Evolutionary conservation across 169 alveolate genomes (phyloP).

Genomic region (Eimeria brunetti): DNA sequence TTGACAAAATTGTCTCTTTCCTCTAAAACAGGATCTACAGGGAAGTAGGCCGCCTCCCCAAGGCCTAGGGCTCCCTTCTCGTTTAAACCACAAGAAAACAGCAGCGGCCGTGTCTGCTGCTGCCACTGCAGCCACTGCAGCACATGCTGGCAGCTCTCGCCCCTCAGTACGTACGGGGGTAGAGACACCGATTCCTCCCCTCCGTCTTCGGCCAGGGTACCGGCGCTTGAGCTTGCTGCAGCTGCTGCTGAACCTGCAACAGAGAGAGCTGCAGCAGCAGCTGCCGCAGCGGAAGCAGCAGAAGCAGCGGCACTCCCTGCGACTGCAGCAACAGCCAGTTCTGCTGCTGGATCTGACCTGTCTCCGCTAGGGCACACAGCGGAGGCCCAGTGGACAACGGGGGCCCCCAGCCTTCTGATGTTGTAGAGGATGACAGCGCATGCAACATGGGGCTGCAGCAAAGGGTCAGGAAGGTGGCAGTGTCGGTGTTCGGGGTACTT

Average conservation of each 20-base stretch:
- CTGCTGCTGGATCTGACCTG: constrained; percentile 43
- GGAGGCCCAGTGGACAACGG: constrained; percentile 35
- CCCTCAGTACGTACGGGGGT: constrained; percentile 5
- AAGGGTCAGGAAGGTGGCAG: constrained; percentile 66
- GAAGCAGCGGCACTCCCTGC: background rate
- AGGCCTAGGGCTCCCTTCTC: constrained; percentile 74
- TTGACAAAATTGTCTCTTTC: constrained; percentile 52
- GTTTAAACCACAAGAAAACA: constrained; percentile 64
- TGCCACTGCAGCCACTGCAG: constrained; percentile 71
- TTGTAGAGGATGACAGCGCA: constrained; percentile 72
- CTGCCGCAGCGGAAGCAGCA: constrained; percentile 11
- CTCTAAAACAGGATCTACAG: constrained; percentile 67
- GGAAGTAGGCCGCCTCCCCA: constrained; percentile 74
- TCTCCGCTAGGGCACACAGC: constrained; percentile 3
- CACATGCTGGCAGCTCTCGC: constrained; percentile 40
- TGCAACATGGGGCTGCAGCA: constrained; percentile 38
- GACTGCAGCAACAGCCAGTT: constrained; percentile 38
- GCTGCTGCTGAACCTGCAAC: constrained; percentile 18
- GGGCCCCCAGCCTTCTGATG: constrained; percentile 46
- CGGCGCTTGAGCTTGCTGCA: background rate
- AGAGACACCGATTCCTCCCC: background rate
- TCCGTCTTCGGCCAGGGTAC: background rate
- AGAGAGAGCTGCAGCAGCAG: background rate
- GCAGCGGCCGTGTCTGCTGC: constrained; percentile 1
- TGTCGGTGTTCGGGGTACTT: constrained; percentile 64